Conservation (phyloP, 106 monocot species). For the Dioscorea alata region DNA sequence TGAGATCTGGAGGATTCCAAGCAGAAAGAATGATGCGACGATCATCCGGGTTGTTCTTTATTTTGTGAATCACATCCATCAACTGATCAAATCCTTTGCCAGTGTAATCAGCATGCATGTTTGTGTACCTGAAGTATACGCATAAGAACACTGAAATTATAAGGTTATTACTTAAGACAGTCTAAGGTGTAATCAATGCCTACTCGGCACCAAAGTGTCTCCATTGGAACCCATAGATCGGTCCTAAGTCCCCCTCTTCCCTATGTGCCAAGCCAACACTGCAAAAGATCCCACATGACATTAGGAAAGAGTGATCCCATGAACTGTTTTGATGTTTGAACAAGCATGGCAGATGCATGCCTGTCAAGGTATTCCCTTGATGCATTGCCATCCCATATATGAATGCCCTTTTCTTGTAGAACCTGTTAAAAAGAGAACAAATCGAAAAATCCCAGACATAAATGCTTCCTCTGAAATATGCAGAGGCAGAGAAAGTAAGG, state of each 20-base stretch:
- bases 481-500: no score
- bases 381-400: slow-evolving; percentile 98
- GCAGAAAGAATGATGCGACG: slow-evolving; percentile 84
- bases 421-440: slow-evolving; percentile 33
- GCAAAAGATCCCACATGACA: not conserved
- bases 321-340: not conserved
- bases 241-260: slow-evolving; percentile 93
- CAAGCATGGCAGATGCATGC: slow-evolving; percentile 5
- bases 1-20: slow-evolving; percentile 98
- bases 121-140: slow-evolving; percentile 19
- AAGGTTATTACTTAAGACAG: not conserved
- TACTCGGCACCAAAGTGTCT: slow-evolving; percentile 99
- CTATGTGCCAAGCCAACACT: slow-evolving; percentile 70
- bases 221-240: slow-evolving; percentile 99
- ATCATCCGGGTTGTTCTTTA: slow-evolving; percentile 95
- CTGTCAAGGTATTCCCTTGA: slow-evolving; percentile 94
- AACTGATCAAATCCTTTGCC: slow-evolving; percentile 98
- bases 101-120: slow-evolving; percentile 92
- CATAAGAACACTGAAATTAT: no score
- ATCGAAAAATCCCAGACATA: no score
- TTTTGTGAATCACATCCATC: slow-evolving; percentile 80
- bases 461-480: no score
- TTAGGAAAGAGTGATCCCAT: not conserved
- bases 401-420: slow-evolving; percentile 77
- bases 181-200: slow-evolving; percentile 27